Evolutionary conservation across 2,329 filamentous ascomycete species (phyloP).

Genomic region (Ophiocordyceps polyrhachis-furcata): DNA sequence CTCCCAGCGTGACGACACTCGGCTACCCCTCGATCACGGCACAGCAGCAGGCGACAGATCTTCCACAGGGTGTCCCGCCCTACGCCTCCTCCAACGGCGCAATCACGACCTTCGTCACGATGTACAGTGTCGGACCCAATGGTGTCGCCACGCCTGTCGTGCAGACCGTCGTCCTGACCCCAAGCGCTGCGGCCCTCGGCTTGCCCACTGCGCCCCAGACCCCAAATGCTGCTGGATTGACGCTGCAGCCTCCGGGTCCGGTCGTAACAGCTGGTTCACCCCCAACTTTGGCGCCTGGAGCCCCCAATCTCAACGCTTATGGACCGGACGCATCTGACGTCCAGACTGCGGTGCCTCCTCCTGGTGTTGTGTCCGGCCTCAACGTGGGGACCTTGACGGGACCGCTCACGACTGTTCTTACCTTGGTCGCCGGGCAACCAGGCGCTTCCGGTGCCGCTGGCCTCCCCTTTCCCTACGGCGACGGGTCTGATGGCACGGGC

Average conservation of each 20-base stretch:
- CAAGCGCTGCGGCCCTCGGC: slow-evolving; percentile 6
- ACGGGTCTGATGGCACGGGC: slow-evolving; percentile 3
- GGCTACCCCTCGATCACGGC: slow-evolving; percentile 6
- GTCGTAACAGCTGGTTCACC: slow-evolving; percentile 3
- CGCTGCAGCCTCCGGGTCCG: slow-evolving; percentile 4
- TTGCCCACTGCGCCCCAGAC: slow-evolving; percentile 4
- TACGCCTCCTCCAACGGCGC: slow-evolving; percentile 3
- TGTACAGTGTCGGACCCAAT: slow-evolving; percentile 13
- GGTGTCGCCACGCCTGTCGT: slow-evolving; percentile 13
- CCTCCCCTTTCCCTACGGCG: slow-evolving; percentile 5
- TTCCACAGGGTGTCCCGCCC: slow-evolving; percentile 6
- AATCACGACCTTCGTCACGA: slow-evolving; percentile 12
- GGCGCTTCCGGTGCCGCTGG: slow-evolving; percentile 6
- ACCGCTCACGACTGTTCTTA: slow-evolving; percentile 7
- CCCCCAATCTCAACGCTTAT: slow-evolving; percentile 11
- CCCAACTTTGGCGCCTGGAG: slow-evolving; percentile 2
- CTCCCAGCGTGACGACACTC: slow-evolving; percentile 3
- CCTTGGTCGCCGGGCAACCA: slow-evolving; percentile 7
- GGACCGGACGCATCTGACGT: slow-evolving; percentile 2
- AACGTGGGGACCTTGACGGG: slow-evolving; percentile 6
- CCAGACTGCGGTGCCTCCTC: slow-evolving; percentile 3
- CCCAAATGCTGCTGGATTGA: slow-evolving; percentile 4
- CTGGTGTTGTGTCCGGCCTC: slow-evolving; percentile 7
- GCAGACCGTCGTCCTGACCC: slow-evolving; percentile 13
- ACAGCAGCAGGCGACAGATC: slow-evolving; percentile 4